A percentile compares a stretch with the other conserved stretches of the same genome.
These are phyloP conservation scores for Fraxinus angustifolia DNA, from an alignment of 305 asterid genomes.

Conservation along the genomic window DNA sequence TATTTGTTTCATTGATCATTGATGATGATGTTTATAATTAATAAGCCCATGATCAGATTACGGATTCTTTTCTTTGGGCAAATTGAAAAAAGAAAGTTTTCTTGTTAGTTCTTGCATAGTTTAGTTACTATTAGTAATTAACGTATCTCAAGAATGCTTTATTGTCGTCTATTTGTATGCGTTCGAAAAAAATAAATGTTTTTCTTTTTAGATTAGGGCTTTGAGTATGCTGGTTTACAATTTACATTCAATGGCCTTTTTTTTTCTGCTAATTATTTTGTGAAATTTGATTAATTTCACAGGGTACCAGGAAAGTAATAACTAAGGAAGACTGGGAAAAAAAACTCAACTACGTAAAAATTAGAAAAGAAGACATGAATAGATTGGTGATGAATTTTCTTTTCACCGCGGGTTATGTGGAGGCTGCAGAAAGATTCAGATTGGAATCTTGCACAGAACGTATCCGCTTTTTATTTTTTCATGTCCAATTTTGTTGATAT, in stretches of 20 bases:
- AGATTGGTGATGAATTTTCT: conserved; percentile 72
- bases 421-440: conserved; percentile 62
- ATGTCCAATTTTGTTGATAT: background rate
- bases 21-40: background rate
- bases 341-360: conserved; percentile 45
- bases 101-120: background rate
- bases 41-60: background rate
- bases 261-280: background rate
- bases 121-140: background rate
- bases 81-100: background rate
- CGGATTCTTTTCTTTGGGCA: background rate
- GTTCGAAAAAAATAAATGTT: background rate
- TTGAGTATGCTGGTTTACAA: background rate
- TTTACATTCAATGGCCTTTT: background rate
- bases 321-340: conserved; percentile 58
- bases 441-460: conserved; percentile 78
- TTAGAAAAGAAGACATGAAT: conserved; percentile 67
- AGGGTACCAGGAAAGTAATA: conserved; percentile 42
- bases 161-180: background rate
- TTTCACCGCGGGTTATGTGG: conserved; percentile 66
- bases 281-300: background rate
- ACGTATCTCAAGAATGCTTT: background rate
- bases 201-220: background rate
- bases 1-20: background rate
- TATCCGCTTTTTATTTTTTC: conserved; percentile 39